Evolutionary conservation across 768 basidiomycete species (phyloP), one percentile per base, ranked within the genome.

Genomic region (Hydnum rufescens): DNA sequence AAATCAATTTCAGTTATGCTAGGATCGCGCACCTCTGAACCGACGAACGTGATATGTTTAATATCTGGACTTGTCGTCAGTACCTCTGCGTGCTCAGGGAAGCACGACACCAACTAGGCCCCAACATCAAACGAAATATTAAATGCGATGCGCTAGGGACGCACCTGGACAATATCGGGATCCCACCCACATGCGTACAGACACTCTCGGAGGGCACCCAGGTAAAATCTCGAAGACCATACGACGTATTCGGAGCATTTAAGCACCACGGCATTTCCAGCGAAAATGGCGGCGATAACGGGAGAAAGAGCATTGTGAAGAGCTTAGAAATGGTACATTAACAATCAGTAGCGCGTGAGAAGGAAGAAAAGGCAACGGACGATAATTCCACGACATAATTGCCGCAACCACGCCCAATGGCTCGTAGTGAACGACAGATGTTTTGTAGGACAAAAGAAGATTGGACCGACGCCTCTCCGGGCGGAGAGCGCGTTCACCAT

Each of bases 301-400:
- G 93, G 93, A 1, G 88, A 90, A 74, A 89, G 82, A 0, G 83
- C 75, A 61, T 97, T 97, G 65, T 97, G 93, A 53, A 96, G 67
- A 31, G 89, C 88, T 90, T 58, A 53, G 44, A 28, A 26, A 3
- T 13, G 4, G 25, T 8, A 19, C 8, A 6, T 32, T 26, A 13
- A 18, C 36, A 30, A n/a, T n/a, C 64, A 30, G 25, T n/a, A n/a
- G n/a, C 44, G 13, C 36, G 36, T 13, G 22, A 39, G 13, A 13
- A 13, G 36, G 36, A 39, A 13, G 13, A 39, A 13, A 39, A 13
- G 13, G 23, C 5, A 22, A 59, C 74, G 48, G 60, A 89, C 87
- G 86, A 63, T 90, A 90, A 59, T 89, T 90, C 87, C 90, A 96
- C 0, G 88, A 92, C 3, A 96, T 89, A 54, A 93, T 81, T 2